Base-by-base conservation (phyloP, 768 basidiomycete genomes). In the Glaciozyma martinii region DNA sequence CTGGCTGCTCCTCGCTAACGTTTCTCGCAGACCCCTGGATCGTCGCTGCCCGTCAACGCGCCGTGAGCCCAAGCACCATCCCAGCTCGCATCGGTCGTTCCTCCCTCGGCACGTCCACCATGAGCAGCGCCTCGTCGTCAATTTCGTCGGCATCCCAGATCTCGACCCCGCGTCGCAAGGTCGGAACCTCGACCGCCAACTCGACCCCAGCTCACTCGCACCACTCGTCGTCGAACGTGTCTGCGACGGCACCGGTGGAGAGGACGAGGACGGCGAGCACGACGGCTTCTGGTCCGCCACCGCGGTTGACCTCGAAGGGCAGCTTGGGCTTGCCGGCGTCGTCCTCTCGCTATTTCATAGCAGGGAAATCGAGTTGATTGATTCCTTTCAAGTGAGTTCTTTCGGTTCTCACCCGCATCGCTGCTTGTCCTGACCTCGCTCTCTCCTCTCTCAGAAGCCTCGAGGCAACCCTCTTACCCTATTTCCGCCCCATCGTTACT, bases 311-410 rank as follows among this genome's bases (percentile, higher is more conserved):
- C 16, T 18, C 25, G 30, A 68, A 68, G 61, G 60, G 54, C 0
- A 52, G 46, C 12, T 55, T 68, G 1, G 65, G 65, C 8, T 54
- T 65, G 9, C 63, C 67, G 0, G 46, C 63, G 4, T 33, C 44
- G 3, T 59, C 53, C 19, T 30, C 25, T 5, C 61, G 67, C 25
- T 65, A 60, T 25, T 49, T 43, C 25, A 54, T 65, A n/a, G n/a
- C n/a, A n/a, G n/a, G n/a, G 53, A 65, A 65, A 55, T 56, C 63
- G 2, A 13, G 12, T 67, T 27, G 54, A 23, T 13, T 43, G n/a
- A 16, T 21, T 57, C 29, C 46, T 7, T 8, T 7, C 12, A 47
- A 47, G 46, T 47, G 46, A 47, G 46, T 47, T 23, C 21, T 7
- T 47, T 25, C 7, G 16, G 8, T 19, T 47, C 46, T 47, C 16